phyloP scores from a whole-genome alignment of 2,329 filamentous ascomycete species.

The Colletotrichum tropicicola region DNA sequence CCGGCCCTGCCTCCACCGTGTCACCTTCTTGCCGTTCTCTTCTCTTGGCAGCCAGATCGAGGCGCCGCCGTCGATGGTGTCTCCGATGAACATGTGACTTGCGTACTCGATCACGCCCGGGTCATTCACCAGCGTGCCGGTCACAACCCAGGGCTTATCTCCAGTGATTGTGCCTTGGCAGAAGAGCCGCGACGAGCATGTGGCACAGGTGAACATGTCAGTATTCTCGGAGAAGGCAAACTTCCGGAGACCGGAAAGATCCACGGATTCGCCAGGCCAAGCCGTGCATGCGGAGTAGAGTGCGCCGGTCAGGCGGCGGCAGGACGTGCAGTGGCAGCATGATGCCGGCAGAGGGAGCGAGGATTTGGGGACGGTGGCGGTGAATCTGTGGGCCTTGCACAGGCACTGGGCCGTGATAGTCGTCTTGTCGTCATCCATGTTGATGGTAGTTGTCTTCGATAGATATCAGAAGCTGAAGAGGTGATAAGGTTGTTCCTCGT shows the following conservation, averaged over 20 bases:
- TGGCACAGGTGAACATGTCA: constrained; percentile 50
- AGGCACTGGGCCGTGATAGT: constrained; percentile 46
- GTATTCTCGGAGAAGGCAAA: constrained; percentile 47
- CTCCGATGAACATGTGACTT: constrained; percentile 54
- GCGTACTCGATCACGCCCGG: constrained; percentile 41
- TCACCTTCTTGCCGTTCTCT: constrained; percentile 34
- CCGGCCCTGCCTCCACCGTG: constrained; percentile 38
- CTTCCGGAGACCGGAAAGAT: constrained; percentile 39
- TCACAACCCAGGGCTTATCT: constrained; percentile 41
- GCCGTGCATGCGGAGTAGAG: constrained; percentile 45
- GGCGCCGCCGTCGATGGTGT: constrained; percentile 62
- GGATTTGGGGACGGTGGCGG: constrained; percentile 39
- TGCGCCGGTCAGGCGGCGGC: constrained; percentile 53
- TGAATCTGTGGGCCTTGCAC: constrained; percentile 53
- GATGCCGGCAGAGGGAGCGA: constrained; percentile 50
- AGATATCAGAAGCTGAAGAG: not conserved
- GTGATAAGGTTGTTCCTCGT: not conserved
- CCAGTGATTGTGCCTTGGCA: constrained; percentile 35
- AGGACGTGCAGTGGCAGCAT: constrained; percentile 60
- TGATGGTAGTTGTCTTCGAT: not conserved
- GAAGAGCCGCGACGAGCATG: constrained; percentile 55
- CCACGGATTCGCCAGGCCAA: constrained; percentile 45
- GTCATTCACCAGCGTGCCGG: constrained; percentile 46
- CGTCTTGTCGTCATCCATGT: not conserved
- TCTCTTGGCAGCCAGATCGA: constrained; percentile 52